A percentile compares a stretch with the other conserved stretches of the same genome.
These are phyloP conservation scores for Wickerhamomyces silvicola DNA, from an alignment of 805 yeast genomes.

Conservation along the genomic window DNA sequence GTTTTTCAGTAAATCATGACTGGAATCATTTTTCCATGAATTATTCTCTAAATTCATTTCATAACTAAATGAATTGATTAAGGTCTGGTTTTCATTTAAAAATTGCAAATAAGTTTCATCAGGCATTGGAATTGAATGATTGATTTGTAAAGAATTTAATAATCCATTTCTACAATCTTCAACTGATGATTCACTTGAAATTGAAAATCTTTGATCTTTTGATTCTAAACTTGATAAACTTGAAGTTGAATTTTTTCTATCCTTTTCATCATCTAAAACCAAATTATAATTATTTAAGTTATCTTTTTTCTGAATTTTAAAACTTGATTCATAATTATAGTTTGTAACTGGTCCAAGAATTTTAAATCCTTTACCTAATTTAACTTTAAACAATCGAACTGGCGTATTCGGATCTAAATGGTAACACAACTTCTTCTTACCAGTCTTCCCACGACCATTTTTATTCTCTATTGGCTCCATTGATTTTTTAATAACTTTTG, in stretches of 20 bases:
- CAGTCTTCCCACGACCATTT: constrained; percentile 8
- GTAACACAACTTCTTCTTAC: constrained; percentile 7
- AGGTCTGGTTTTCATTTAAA: no score
- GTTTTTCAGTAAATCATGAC: no score
- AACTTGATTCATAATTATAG: not conserved
- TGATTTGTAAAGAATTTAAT: not conserved
- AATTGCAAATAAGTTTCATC: no score
- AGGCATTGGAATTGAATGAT: no score
- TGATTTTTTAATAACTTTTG: constrained; percentile 4
- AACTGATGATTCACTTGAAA: not conserved
- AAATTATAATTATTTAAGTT: not conserved
- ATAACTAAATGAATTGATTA: no score
- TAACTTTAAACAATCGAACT: constrained; percentile 6
- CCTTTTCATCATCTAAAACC: not conserved
- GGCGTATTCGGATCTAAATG: constrained; percentile 12
- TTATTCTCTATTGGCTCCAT: constrained; percentile 13
- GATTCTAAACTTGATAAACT: not conserved
- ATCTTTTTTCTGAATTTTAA: constrained; percentile 1
- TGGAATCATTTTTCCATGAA: no score
- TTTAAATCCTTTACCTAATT: constrained; percentile 10
- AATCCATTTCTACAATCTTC: not conserved
- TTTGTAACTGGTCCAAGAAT: constrained; percentile 5
- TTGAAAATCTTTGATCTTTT: not conserved
- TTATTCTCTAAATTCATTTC: no score
- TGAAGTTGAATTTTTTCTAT: not conserved